Evolutionary conservation across 2,329 filamentous ascomycete genomes (phyloP).

Genomic region (Periconia sp.): DNA sequence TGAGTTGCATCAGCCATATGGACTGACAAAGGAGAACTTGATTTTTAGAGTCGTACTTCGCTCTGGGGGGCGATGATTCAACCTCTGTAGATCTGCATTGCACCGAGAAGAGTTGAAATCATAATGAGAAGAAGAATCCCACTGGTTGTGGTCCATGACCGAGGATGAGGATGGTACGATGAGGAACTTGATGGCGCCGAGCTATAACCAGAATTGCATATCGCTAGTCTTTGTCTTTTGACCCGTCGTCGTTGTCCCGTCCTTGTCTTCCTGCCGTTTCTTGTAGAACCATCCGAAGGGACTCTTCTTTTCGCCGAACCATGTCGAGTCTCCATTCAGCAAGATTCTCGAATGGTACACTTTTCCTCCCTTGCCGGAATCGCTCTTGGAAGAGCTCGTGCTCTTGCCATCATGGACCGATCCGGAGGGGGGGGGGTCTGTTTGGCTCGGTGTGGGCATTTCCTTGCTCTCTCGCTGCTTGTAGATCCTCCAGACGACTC

Average conservation of each 20-base stretch:
- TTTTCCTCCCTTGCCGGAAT: conserved; percentile 34
- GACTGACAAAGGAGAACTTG: too few relatives aligned
- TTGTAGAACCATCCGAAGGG: conserved; percentile 70
- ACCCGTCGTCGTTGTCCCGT: conserved; percentile 60
- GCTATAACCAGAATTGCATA: too few relatives aligned
- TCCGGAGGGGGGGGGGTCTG: conserved; percentile 41
- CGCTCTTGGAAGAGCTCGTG: conserved; percentile 47
- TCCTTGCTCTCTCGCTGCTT: conserved; percentile 42
- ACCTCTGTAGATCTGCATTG: too few relatives aligned
- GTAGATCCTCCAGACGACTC: conserved; percentile 74
- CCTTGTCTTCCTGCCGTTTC: conserved; percentile 66
- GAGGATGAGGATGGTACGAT: too few relatives aligned
- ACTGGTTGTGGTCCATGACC: too few relatives aligned
- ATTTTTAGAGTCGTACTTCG: too few relatives aligned
- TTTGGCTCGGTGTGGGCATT: conserved; percentile 44
- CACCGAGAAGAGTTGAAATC: too few relatives aligned
- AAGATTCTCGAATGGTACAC: conserved; percentile 40
- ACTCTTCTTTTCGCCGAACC: conserved; percentile 61
- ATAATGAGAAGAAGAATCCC: too few relatives aligned
- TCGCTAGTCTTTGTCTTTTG: too few relatives aligned
- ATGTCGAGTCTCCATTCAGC: conserved; percentile 44
- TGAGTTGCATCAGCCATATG: too few relatives aligned
- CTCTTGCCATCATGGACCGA: conserved; percentile 46
- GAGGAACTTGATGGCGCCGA: too few relatives aligned
- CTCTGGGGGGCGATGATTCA: too few relatives aligned